Evolutionary conservation across 768 basidiomycete genomes (phyloP).

Genomic region (Dacryopinax primogenitus): DNA sequence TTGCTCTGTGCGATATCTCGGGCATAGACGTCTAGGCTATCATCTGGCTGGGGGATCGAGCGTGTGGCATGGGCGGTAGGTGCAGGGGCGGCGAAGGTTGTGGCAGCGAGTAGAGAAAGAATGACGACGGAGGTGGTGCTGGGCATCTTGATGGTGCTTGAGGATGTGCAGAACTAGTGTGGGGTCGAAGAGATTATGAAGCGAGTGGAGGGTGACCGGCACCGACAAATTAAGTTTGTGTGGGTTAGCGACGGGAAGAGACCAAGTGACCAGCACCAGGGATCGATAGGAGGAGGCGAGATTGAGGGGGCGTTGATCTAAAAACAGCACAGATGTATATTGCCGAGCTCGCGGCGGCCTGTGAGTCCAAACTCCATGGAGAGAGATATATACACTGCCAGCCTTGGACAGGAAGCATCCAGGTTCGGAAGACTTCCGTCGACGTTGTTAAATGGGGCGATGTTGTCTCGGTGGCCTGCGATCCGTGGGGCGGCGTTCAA

Average conservation of each 20-base stretch:
- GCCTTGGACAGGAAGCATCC: too few species aligned
- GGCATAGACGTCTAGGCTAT: neutral
- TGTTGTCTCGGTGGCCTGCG: neutral
- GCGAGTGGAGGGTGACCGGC: constrained; percentile 3
- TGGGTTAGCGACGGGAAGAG: neutral
- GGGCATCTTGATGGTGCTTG: neutral
- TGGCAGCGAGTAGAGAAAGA: neutral
- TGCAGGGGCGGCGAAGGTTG: neutral
- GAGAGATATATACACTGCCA: too few species aligned
- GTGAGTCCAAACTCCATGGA: neutral
- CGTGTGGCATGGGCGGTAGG: neutral
- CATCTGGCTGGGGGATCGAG: neutral
- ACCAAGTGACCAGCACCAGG: constrained; percentile 7
- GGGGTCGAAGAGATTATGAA: neutral
- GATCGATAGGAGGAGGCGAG: neutral
- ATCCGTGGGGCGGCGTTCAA: too few species aligned
- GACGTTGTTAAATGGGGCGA: neutral
- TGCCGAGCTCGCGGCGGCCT: neutral
- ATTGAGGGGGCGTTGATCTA: neutral
- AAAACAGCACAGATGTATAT: neutral
- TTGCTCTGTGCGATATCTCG: neutral
- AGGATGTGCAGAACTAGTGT: neutral
- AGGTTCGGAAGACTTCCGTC: neutral
- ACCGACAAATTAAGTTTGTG: neutral
- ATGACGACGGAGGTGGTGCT: neutral